A percentile compares a stretch with the other conserved stretches of the same genome.
Conservation (phyloP, 2,329 filamentous ascomycete genomes). For the Botrytis fragariae region DNA sequence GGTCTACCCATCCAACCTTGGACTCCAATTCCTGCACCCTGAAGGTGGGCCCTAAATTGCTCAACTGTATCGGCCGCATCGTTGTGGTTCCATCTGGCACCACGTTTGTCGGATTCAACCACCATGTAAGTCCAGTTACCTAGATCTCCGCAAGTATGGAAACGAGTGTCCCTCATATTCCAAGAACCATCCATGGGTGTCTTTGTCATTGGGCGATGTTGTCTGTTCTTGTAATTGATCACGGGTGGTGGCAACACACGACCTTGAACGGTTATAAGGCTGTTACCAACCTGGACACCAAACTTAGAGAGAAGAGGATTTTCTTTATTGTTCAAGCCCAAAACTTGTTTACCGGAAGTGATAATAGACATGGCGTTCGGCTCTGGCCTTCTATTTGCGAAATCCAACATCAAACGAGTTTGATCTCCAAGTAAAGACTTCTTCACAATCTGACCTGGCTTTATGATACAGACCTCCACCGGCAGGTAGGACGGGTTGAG, state of each 20-base stretch:
- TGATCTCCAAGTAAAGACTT: constrained; percentile 59
- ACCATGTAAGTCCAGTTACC: constrained; percentile 46
- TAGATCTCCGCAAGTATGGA: constrained; percentile 52
- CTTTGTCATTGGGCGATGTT: constrained; percentile 22
- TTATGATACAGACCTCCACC: constrained; percentile 61
- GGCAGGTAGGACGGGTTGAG: constrained; percentile 63
- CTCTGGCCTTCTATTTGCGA: constrained; percentile 65
- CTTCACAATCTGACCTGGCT: constrained; percentile 62
- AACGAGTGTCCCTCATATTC: constrained; percentile 63
- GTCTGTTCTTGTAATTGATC: constrained; percentile 53
- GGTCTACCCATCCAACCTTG: constrained; percentile 20
- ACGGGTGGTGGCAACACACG: constrained; percentile 62
- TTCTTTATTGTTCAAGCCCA: constrained; percentile 54
- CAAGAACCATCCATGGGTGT: constrained; percentile 55
- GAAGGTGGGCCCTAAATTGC: constrained; percentile 28
- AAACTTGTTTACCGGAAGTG: constrained; percentile 51
- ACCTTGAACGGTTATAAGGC: constrained; percentile 67
- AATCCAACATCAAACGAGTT: constrained; percentile 66
- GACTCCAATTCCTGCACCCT: constrained; percentile 32
- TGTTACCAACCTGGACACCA: constrained; percentile 56
- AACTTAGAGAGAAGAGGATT: constrained; percentile 48
- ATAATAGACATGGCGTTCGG: constrained; percentile 67
- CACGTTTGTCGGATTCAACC: constrained; percentile 21
- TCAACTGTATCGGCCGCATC: neutral
- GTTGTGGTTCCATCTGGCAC: neutral